phyloP scores from a whole-genome alignment of 1,139 yeast genomes.

The Meyerozyma elateridarum region DNA sequence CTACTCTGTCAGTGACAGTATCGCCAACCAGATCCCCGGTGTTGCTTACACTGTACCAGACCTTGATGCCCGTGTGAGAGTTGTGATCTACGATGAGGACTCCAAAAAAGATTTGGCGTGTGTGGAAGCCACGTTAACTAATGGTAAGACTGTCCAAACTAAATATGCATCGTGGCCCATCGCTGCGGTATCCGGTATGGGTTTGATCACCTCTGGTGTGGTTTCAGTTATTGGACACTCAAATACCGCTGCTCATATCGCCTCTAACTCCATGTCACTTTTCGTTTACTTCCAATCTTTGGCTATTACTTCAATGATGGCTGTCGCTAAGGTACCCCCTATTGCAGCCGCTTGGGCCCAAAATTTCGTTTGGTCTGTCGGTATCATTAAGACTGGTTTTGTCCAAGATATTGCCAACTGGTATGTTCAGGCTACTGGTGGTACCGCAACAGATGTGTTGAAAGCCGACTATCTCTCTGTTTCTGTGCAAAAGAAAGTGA shows the following conservation, averaged over 20 bases:
- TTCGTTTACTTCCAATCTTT: slow-evolving; percentile 91
- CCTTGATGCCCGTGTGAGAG: slow-evolving; percentile 85
- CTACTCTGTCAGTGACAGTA: slow-evolving; percentile 37
- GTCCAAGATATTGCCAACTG: slow-evolving; percentile 86
- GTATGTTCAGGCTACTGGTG: slow-evolving; percentile 98
- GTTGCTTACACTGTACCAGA: slow-evolving; percentile 91
- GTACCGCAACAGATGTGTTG: slow-evolving; percentile 71
- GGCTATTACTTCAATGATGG: slow-evolving; percentile 95
- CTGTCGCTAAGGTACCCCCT: slow-evolving; percentile 88
- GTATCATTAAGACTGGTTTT: slow-evolving; percentile 73
- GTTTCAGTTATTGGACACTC: slow-evolving; percentile 87
- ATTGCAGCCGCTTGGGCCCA: slow-evolving; percentile 99
- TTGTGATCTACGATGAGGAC: slow-evolving; percentile 51
- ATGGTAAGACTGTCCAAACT: slow-evolving; percentile 93
- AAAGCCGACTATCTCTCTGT: slow-evolving; percentile 56
- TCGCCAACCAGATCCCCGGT: slow-evolving; percentile 61
- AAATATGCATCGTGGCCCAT: slow-evolving; percentile 96
- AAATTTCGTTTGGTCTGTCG: slow-evolving; percentile 95
- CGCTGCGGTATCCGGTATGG: slow-evolving; percentile 86
- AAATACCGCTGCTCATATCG: slow-evolving; percentile 93
- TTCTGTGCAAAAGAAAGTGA: slow-evolving; percentile 65
- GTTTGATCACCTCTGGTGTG: slow-evolving; percentile 81
- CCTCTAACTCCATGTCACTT: slow-evolving; percentile 88
- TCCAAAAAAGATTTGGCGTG: slow-evolving; percentile 64
- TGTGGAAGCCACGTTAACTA: slow-evolving; percentile 81